Percentiles rank a stretch among this genome's conserved stretches.
These are phyloP conservation scores for Stemphylium lycopersici DNA, from an alignment of 2,329 filamentous ascomycete genomes.

Conservation along the genomic window DNA sequence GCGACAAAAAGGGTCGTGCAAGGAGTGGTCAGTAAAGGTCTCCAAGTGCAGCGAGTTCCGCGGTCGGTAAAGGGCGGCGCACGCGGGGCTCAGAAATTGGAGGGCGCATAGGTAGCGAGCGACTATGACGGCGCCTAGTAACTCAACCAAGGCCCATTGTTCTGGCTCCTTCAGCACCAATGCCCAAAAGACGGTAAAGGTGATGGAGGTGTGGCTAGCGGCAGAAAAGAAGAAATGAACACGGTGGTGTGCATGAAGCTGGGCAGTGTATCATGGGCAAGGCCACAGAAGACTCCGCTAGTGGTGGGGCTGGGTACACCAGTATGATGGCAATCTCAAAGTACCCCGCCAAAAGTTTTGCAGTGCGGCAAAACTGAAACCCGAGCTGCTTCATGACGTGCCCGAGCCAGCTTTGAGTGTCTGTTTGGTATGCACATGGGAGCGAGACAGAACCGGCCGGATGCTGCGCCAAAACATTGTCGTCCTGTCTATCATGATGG, in stretches of 20 bases:
- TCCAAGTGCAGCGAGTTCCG: background rate
- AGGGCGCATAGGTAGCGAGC: background rate
- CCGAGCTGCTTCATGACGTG: conserved; percentile 2
- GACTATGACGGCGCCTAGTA: conserved; percentile 6
- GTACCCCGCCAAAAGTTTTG: conserved; percentile 25
- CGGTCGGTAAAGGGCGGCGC: conserved; percentile 3
- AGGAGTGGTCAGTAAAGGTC: background rate
- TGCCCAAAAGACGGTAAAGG: conserved; percentile 1
- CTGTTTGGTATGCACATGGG: background rate
- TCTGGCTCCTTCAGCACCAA: conserved; percentile 1
- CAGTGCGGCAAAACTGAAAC: conserved; percentile 13
- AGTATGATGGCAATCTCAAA: conserved; percentile 15
- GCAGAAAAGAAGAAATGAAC: conserved; percentile 13
- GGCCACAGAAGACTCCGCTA: conserved; percentile 8
- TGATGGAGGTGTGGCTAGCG: conserved; percentile 5
- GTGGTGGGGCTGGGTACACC: conserved; percentile 18
- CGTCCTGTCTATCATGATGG: background rate
- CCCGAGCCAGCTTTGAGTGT: background rate
- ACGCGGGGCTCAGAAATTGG: background rate
- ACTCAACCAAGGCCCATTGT: conserved; percentile 7
- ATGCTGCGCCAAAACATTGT: too few relatives aligned
- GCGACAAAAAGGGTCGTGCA: background rate
- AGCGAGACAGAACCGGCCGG: background rate
- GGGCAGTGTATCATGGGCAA: conserved; percentile 13
- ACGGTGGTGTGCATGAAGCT: conserved; percentile 25